A percentile compares a stretch with the other conserved stretches of the same genome.
Evolutionary conservation across 495 filamentous ascomycete genomes (phyloP).

Genomic region (Lichenothelia convexa): DNA sequence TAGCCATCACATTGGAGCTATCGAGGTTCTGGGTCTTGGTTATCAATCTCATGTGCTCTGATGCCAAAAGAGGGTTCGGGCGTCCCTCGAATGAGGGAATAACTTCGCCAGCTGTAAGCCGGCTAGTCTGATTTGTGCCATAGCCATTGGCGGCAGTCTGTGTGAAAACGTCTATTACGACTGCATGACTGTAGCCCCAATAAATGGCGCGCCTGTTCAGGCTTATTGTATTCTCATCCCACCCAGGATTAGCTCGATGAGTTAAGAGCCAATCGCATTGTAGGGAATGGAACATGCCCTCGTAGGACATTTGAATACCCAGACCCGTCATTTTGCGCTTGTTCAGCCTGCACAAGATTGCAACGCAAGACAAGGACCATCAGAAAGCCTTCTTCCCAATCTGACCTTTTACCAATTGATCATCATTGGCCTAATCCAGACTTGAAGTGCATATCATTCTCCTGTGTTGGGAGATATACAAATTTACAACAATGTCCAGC

Average conservation of each 20-base stretch:
- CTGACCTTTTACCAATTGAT: constrained; percentile 45
- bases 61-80: too few relatives aligned
- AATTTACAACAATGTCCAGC: too few relatives aligned
- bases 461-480: too few relatives aligned
- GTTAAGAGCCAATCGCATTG: too few relatives aligned
- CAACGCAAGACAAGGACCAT: constrained; percentile 23
- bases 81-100: too few relatives aligned
- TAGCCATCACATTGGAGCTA: constrained; percentile 5
- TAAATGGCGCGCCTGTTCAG: constrained; percentile 17
- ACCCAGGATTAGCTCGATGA: too few relatives aligned
- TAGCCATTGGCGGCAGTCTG: constrained; percentile 29
- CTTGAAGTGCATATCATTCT: too few relatives aligned
- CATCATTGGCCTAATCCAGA: constrained; percentile 44
- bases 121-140: constrained; percentile 24
- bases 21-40: neutral
- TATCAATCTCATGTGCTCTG: neutral
- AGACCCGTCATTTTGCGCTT: constrained; percentile 1
- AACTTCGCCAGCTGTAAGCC: too few relatives aligned
- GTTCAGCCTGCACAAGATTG: constrained; percentile 16
- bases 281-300: neutral
- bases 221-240: constrained; percentile 17
- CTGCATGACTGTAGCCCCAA: constrained; percentile 18
- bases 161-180: too few relatives aligned
- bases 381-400: constrained; percentile 26
- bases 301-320: neutral